A percentile compares a stretch with the other conserved stretches of the same genome.
Conservation (phyloP, 257 asterid genomes). For the Forsythia suspensa region DNA sequence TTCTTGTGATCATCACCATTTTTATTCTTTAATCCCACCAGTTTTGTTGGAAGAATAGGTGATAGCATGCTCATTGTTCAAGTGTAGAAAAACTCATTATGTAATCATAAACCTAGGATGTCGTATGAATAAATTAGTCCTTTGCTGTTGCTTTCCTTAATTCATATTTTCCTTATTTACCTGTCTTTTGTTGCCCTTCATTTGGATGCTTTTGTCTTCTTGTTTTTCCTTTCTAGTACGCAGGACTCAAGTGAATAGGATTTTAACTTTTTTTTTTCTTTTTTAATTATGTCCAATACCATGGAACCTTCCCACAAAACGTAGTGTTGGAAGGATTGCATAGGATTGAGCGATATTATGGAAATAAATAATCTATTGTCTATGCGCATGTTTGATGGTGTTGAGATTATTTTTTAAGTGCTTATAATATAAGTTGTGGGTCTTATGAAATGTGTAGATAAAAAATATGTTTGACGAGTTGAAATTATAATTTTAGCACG, state of each 20-base stretch:
- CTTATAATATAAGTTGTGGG: too few relatives aligned
- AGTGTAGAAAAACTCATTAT: constrained; percentile 24
- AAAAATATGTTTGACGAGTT: too few relatives aligned
- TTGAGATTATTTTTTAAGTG: too few relatives aligned
- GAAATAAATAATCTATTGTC: too few relatives aligned
- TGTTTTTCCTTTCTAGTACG: not conserved
- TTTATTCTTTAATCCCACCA: not conserved
- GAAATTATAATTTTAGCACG: too few relatives aligned
- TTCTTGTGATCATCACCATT: constrained; percentile 20
- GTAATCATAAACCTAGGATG: constrained; percentile 30
- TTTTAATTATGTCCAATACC: too few relatives aligned
- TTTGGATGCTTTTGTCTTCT: not conserved
- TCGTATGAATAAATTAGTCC: constrained; percentile 20
- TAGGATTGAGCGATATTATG: too few relatives aligned
- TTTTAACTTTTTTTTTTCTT: not conserved
- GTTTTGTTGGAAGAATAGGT: constrained; percentile 18
- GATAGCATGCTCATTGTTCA: constrained; percentile 13
- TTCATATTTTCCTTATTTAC: not conserved
- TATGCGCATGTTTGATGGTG: too few relatives aligned
- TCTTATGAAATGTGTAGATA: too few relatives aligned
- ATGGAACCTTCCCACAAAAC: too few relatives aligned
- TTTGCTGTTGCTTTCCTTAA: not conserved
- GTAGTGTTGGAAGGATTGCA: too few relatives aligned
- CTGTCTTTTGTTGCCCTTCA: not conserved
- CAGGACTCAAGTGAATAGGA: not conserved